These are phyloP conservation scores for Russula lepida DNA, from an alignment of 768 basidiomycete species.

Conservation along the genomic window DNA sequence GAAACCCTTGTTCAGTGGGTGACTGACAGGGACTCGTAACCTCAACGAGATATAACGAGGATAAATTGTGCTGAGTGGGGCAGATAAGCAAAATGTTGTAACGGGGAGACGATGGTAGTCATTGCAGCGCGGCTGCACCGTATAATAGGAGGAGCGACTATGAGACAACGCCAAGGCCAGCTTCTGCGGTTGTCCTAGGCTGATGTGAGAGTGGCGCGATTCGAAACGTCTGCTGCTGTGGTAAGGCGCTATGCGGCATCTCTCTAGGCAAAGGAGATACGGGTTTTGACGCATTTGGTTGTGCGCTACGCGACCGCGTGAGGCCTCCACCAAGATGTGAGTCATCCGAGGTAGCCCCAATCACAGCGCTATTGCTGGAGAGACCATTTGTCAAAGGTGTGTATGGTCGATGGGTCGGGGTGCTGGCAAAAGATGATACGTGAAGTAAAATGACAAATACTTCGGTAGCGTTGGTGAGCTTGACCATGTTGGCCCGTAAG, in stretches of 20 bases:
- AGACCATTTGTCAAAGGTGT: constrained; percentile 37
- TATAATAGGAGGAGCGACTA: neutral
- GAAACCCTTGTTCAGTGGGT: neutral
- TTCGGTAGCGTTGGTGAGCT: constrained; percentile 75
- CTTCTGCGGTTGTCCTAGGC: constrained; percentile 16
- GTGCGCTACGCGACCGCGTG: constrained; percentile 15
- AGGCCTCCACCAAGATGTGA: constrained; percentile 6
- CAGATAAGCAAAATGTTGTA: neutral
- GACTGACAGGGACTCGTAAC: neutral
- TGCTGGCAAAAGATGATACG: constrained; percentile 70
- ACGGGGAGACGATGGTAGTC: neutral
- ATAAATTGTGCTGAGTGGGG: neutral
- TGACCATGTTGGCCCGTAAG: constrained; percentile 63
- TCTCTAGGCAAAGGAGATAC: constrained; percentile 25
- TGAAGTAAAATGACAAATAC: constrained; percentile 82
- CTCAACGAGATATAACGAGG: neutral
- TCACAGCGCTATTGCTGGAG: constrained; percentile 9
- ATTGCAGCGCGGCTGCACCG: neutral
- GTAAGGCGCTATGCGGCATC: constrained; percentile 46
- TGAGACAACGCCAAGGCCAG: constrained; percentile 14
- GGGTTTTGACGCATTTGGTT: neutral
- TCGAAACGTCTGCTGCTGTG: constrained; percentile 42
- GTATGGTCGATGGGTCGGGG: constrained; percentile 45
- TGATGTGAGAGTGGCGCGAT: constrained; percentile 30
- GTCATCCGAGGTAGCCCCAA: constrained; percentile 10